Evolutionary conservation across 2,329 filamentous ascomycete genomes (phyloP), one percentile per base, ranked within the genome.

Genomic region (Pseudohalonectria lignicola): DNA sequence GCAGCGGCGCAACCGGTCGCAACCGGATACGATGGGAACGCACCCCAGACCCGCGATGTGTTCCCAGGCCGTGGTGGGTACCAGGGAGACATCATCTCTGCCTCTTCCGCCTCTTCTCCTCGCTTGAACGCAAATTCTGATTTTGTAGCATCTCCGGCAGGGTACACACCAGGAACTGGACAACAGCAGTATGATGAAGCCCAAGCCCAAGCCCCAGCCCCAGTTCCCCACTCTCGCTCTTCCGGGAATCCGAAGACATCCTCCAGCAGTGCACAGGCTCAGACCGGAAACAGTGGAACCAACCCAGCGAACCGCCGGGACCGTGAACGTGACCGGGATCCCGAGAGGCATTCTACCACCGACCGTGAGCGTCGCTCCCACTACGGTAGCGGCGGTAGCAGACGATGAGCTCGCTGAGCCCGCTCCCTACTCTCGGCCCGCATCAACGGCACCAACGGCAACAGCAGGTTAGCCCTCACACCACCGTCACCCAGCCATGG

Each of bases 21-120:
- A 12, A n/a, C 35, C 16, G 19, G 23, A 12, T 29, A 29, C 26
- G 35, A 37, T 30, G 17, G 23, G 16, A 13, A 16, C 17, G 23
- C 23, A 19, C 17, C 18, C 32, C 30, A 36, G 39, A 13, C 41
- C 38, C 20, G 39, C 17, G 37, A 32, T 12, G 33, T 32, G 33
- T 67, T 68, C 46, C 74, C 70, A 48, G 71, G 71, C 61, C 74
- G 74, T 66, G 72, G 74, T 73, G 67, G 67, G 69, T 78, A 71
- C 61, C 53, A 47, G 49, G 57, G 53, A 49, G 50, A 51, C 41
- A 44, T 42, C 46, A 43, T 45, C 41, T 39, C 31, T 39, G 40
- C 16, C n/a, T n/a, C n/a, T n/a, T n/a, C n/a, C n/a, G n/a, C n/a
- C n/a, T n/a, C n/a, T n/a, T n/a, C n/a, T n/a, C n/a, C n/a, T n/a